These are phyloP conservation scores for Jaminaea rosea DNA, from an alignment of 1,284 basidiomycete genomes.

Conservation along the genomic window DNA sequence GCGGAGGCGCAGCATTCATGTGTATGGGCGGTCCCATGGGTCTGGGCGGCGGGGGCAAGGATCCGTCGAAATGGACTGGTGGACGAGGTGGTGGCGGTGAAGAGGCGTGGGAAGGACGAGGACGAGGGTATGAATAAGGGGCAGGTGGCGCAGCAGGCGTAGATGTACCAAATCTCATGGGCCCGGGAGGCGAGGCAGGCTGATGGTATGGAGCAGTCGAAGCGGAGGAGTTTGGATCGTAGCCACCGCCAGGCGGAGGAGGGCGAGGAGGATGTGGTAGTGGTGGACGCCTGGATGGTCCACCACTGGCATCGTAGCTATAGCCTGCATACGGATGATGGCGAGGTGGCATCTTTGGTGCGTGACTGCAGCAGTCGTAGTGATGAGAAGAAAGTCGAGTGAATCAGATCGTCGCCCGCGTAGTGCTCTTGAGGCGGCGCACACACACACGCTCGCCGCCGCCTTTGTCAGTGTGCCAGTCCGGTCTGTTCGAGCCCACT, in stretches of 20 bases:
- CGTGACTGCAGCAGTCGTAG: no score
- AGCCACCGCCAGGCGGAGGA: no score
- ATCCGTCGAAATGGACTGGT: background rate
- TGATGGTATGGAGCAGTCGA: background rate
- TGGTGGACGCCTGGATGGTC: no score
- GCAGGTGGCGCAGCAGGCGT: background rate
- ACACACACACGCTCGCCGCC: no score
- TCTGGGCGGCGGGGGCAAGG: background rate
- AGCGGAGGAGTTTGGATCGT: background rate
- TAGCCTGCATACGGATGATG: conserved; percentile 1
- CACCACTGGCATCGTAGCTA: no score
- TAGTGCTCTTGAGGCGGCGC: no score
- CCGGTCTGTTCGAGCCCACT: no score
- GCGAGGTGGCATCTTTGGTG: background rate
- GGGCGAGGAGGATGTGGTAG: no score
- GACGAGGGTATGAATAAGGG: background rate
- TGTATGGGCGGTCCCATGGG: background rate
- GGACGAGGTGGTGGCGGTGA: background rate
- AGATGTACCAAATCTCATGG: background rate
- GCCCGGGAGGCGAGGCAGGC: background rate
- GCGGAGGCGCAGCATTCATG: no score
- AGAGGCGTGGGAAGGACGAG: background rate
- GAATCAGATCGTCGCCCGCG: no score
- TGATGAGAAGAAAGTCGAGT: no score
- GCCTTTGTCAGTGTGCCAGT: no score